Base-by-base conservation (phyloP, 768 basidiomycete genomes). In the Podaxis pistillaris region DNA sequence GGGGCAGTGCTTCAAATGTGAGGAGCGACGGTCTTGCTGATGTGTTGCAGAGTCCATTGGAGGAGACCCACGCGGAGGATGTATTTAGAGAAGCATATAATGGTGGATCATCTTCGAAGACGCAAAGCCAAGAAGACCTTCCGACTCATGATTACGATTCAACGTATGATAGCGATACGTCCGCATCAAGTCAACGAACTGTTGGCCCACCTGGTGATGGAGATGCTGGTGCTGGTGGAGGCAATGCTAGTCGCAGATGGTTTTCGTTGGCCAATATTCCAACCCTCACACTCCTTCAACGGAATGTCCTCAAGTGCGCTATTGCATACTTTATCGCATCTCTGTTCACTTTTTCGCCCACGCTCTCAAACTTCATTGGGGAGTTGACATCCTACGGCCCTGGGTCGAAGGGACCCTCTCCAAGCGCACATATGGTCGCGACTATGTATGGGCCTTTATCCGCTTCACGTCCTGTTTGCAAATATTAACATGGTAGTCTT, bases 271-370 rank as follows among this genome's bases (percentile, higher is more conserved):
- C 15, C 22, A 56, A 57, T 26, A 50, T 76, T 41, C 81, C 82
- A 4, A 64, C 74, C 12, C 65, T 89, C 38, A 75, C 87, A 2
- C 65, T 82, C 17, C 64, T 88, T 30, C 80, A 86, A 61, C 83
- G 84, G 44, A 93, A 92, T 69, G 84, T 97, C 49, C 75, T 96
- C 66, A 98, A 98, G 76, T 99, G 97, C 76, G 83, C 88, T 1
- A 78, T 98, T 17, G 91, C 96, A 0, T 99, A 99, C 74, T 86
- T 93, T 66, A 75, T 98, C 58, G 95, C 83, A 4, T 94, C 92
- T 0, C 79, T 98, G 11, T 99, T 98, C 81, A 99, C 97, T 1
- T 98, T 94, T 70, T 86, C 87, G 3, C 88, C 91, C 0, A 76
- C 79, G 26, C 79, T 99, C 12, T 88, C 94, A 9, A 79, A 80